Evolutionary conservation across 306 rosid species (phyloP).

Genomic region (Quillaja saponaria): DNA sequence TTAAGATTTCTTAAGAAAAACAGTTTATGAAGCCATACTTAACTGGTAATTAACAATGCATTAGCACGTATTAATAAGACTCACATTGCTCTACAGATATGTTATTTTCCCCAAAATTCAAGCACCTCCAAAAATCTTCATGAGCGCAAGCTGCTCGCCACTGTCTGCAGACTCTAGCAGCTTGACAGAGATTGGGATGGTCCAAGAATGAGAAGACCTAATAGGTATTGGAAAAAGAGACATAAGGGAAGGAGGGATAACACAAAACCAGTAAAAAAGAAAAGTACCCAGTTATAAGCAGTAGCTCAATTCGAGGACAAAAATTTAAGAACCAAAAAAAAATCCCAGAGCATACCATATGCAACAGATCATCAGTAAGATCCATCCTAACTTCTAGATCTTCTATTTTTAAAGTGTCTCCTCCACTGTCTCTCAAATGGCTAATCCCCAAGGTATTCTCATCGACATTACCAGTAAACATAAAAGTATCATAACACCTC

Average conservation of each 20-base stretch:
- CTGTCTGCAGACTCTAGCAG: slow-evolving; percentile 90
- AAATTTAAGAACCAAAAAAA: background rate
- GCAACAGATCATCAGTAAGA: slow-evolving; percentile 92
- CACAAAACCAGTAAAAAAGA: slow-evolving; percentile 1
- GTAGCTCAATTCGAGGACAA: slow-evolving; percentile 15
- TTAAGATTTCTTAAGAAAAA: background rate
- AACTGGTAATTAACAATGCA: background rate
- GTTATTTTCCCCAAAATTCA: slow-evolving; percentile 85
- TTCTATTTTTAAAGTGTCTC: slow-evolving; percentile 47
- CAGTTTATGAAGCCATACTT: background rate
- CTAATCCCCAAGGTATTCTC: slow-evolving; percentile 43
- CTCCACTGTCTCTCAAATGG: slow-evolving; percentile 52
- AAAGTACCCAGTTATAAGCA: background rate
- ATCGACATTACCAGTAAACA: slow-evolving; percentile 38
- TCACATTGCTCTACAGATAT: slow-evolving; percentile 90
- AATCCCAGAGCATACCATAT: slow-evolving; percentile 63
- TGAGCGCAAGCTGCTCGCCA: slow-evolving; percentile 97
- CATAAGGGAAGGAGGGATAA: background rate
- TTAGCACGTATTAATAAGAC: slow-evolving; percentile 27
- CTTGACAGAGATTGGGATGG: slow-evolving; percentile 84
- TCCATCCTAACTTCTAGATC: slow-evolving; percentile 86
- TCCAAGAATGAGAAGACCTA: slow-evolving; percentile 98
- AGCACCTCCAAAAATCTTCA: slow-evolving; percentile 93
- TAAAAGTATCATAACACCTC: slow-evolving; percentile 42
- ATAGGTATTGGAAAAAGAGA: slow-evolving; percentile 7